Conservation (phyloP, 2,329 filamentous ascomycete species). For the Aspergillus sp. region DNA sequence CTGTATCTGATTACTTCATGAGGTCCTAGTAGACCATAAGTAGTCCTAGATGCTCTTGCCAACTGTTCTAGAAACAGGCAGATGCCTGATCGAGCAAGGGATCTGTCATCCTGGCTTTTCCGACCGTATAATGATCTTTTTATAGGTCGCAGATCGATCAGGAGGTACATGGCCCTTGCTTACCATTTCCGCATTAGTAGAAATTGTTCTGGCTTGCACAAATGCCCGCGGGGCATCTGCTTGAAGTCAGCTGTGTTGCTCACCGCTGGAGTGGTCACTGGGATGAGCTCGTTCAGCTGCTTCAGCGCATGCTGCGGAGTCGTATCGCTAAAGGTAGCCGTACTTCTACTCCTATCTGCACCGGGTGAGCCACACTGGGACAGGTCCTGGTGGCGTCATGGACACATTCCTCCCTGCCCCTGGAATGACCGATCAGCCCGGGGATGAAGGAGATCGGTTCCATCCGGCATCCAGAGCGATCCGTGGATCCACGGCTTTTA, state of each 20-base stretch:
- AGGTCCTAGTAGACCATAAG: too few relatives aligned
- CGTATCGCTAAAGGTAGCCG: neutral
- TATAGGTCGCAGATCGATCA: neutral
- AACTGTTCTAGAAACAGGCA: neutral
- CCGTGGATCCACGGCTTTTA: slow-evolving; percentile 17
- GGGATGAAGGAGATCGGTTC: slow-evolving; percentile 7
- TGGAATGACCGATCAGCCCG: slow-evolving; percentile 4
- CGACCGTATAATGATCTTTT: neutral
- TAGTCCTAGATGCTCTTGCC: neutral
- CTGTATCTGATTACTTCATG: too few relatives aligned
- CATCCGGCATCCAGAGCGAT: slow-evolving; percentile 12
- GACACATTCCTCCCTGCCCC: slow-evolving; percentile 8
- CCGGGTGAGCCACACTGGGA: neutral
- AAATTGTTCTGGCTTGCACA: neutral
- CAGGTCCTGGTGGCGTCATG: neutral
- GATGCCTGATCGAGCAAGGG: neutral
- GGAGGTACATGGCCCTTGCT: neutral
- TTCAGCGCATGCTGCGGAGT: neutral
- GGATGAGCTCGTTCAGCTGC: neutral
- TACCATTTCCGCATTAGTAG: neutral
- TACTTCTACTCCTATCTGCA: neutral
- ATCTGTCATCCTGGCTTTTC: neutral
- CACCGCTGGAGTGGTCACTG: neutral
- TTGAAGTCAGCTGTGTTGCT: neutral
- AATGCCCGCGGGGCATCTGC: neutral